A percentile compares a stretch with the other conserved stretches of the same genome.
These are phyloP conservation scores for Alternaria hordeiaustralica DNA, from an alignment of 2,329 filamentous ascomycete genomes.

Conservation along the genomic window DNA sequence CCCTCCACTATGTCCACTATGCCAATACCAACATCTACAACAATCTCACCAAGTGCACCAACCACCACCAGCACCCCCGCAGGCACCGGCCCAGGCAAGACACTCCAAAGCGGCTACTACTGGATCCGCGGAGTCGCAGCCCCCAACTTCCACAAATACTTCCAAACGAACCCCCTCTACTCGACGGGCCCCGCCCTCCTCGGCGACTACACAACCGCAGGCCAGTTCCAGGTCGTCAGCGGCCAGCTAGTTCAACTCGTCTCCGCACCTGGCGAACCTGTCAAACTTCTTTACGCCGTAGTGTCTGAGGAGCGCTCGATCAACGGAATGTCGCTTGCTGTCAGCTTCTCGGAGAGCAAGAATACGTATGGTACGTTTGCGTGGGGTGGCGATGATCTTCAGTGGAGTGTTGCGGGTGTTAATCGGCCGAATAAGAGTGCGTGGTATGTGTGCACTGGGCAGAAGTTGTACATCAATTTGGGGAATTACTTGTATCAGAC, in stretches of 20 bases:
- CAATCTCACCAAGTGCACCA: constrained; percentile 17
- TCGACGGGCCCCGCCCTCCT: constrained; percentile 59
- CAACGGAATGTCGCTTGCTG: constrained; percentile 52
- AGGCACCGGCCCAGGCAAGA: constrained; percentile 51
- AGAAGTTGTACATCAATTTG: constrained; percentile 64
- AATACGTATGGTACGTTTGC: constrained; percentile 64
- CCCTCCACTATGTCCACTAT: constrained; percentile 1
- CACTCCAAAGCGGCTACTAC: constrained; percentile 59
- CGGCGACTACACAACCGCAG: constrained; percentile 60
- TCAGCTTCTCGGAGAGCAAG: constrained; percentile 59
- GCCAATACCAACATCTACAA: constrained; percentile 18
- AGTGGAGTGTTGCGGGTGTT: constrained; percentile 59
- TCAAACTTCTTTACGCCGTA: constrained; percentile 46
- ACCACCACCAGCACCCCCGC: constrained; percentile 31
- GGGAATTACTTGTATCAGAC: constrained; percentile 66
- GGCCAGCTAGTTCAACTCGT: constrained; percentile 65
- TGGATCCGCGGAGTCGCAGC: constrained; percentile 65
- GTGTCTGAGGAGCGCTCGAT: constrained; percentile 36
- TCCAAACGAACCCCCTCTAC: constrained; percentile 46
- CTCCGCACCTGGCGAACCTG: constrained; percentile 55
- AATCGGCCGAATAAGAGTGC: constrained; percentile 62
- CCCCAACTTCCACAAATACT: constrained; percentile 61
- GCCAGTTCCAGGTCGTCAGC: constrained; percentile 63
- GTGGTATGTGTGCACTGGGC: constrained; percentile 64
- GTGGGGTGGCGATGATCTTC: constrained; percentile 65